Percentiles rank a stretch among this genome's conserved stretches.
phyloP scores from a whole-genome alignment of 2,329 filamentous ascomycete genomes.

The Cryphonectria parasitica region DNA sequence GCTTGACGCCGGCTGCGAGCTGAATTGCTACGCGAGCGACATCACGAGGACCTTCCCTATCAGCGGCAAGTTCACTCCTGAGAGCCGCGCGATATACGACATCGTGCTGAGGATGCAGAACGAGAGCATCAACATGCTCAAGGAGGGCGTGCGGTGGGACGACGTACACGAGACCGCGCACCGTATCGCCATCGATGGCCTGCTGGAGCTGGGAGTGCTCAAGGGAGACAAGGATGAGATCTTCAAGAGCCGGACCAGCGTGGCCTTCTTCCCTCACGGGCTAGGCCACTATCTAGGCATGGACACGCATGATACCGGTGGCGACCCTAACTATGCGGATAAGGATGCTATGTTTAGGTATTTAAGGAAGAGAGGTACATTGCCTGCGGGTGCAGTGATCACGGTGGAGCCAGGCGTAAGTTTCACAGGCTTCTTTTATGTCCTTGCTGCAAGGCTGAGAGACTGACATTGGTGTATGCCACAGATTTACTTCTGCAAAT shows the following conservation, averaged over 20 bases:
- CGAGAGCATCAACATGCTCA: slow-evolving; percentile 73
- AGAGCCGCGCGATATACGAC: slow-evolving; percentile 76
- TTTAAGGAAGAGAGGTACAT: slow-evolving; percentile 73
- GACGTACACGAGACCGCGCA: slow-evolving; percentile 81
- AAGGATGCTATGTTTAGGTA: slow-evolving; percentile 85
- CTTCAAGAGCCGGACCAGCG: slow-evolving; percentile 76
- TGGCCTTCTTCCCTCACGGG: slow-evolving; percentile 73
- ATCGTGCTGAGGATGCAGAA: slow-evolving; percentile 88
- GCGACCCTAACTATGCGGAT: slow-evolving; percentile 78
- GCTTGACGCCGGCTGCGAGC: slow-evolving; percentile 82
- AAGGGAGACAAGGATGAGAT: slow-evolving; percentile 72
- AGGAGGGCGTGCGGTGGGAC: slow-evolving; percentile 77
- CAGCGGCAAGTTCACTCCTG: slow-evolving; percentile 68
- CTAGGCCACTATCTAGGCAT: slow-evolving; percentile 85
- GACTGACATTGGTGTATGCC: slow-evolving; percentile 4
- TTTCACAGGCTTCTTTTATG: slow-evolving; percentile 28
- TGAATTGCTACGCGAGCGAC: slow-evolving; percentile 68
- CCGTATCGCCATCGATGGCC: slow-evolving; percentile 77
- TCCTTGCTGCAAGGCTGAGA: background rate
- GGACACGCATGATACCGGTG: slow-evolving; percentile 88
- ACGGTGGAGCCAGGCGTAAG: slow-evolving; percentile 91
- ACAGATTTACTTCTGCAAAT: slow-evolving; percentile 86
- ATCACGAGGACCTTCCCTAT: slow-evolving; percentile 77
- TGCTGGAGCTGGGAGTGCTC: slow-evolving; percentile 76
- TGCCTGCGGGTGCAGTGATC: slow-evolving; percentile 81